Evolutionary conservation across 768 basidiomycete genomes (phyloP), one percentile per base, ranked within the genome.

Genomic region (Suillus weaverae): DNA sequence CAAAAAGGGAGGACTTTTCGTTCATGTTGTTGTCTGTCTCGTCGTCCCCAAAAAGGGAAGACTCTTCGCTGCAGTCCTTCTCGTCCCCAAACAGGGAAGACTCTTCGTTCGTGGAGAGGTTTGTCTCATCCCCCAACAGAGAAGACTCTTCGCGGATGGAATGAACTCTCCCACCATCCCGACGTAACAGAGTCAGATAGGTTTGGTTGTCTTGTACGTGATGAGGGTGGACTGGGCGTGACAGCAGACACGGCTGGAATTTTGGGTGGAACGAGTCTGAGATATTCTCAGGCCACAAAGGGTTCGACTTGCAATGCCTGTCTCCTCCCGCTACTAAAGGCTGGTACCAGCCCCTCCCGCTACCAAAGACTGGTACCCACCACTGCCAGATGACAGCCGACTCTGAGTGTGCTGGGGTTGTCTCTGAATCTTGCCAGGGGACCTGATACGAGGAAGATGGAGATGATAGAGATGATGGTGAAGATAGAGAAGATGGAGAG

Each of bases 181-280:
- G 60, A 38, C 66, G 62, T 60, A 76, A 68, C 43, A 76, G 22
- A 11, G 59, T 30, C 32, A 73, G 70, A 26, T 78, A 70, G 48
- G 76, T 73, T 61, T 72, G 69, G 43, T 70, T 56, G n/a, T 64
- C 59, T 26, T 61, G 26, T 4, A 11, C 60, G n/a, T 3, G 63
- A 20, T 30, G 13, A 0, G 16, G 36, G 50, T 6, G 22, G 30
- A 67, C 20, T 32, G 72, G 67, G 0, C 64, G 68, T 1, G 26
- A 50, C 1, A 77, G 48, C 4, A 67, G 69, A 18, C 76, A 35
- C 5, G 66, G 76, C 36, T 67, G 63, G 46, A 76, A 62, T 5
- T 53, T 61, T 0, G 70, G 64, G 2, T 75, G 75, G 5, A 74
- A 68, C 41, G 64, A 62, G 50, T 66, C 67, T 5, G 62, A 65